Conservation (phyloP, 2,329 filamentous ascomycete genomes). For the Penicillium sp. region DNA sequence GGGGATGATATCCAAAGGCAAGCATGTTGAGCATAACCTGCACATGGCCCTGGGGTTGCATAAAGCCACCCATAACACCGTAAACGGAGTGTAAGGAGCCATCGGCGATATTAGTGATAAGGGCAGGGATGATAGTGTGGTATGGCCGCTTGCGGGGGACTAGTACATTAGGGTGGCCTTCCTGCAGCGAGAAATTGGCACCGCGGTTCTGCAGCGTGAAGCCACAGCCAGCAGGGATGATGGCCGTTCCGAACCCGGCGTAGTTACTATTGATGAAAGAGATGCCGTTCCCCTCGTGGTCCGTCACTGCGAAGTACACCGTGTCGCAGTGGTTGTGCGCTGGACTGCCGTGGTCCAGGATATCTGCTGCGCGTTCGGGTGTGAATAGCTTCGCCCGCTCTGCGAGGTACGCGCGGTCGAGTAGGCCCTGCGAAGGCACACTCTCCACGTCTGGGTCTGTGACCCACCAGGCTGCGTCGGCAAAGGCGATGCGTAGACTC, state of each 20-base stretch:
- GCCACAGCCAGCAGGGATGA: slow-evolving; percentile 80
- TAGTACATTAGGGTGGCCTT: slow-evolving; percentile 73
- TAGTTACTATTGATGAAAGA: slow-evolving; percentile 98
- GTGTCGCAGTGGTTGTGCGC: slow-evolving; percentile 86
- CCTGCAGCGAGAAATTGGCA: slow-evolving; percentile 72
- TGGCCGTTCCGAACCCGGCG: slow-evolving; percentile 76
- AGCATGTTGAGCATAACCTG: slow-evolving; percentile 90
- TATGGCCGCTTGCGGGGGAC: slow-evolving; percentile 85
- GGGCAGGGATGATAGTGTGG: slow-evolving; percentile 93
- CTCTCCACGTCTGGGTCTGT: slow-evolving; percentile 67
- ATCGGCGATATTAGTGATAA: slow-evolving; percentile 76
- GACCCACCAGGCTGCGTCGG: slow-evolving; percentile 87
- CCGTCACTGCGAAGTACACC: slow-evolving; percentile 87
- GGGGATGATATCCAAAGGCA: slow-evolving; percentile 75
- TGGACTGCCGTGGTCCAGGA: slow-evolving; percentile 71
- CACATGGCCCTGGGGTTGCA: slow-evolving; percentile 96
- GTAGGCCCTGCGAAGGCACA: slow-evolving; percentile 68
- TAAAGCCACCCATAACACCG: slow-evolving; percentile 97
- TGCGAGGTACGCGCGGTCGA: slow-evolving; percentile 72
- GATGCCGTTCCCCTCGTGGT: slow-evolving; percentile 80
- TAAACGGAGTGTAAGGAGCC: slow-evolving; percentile 78
- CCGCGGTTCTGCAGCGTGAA: slow-evolving; percentile 95
- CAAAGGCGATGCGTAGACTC: slow-evolving; percentile 81
- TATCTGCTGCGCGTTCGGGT: slow-evolving; percentile 50
- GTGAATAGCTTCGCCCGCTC: slow-evolving; percentile 64